These are phyloP conservation scores for Neofusicoccum parvum DNA, from an alignment of 2,329 filamentous ascomycete genomes.

Conservation along the genomic window DNA sequence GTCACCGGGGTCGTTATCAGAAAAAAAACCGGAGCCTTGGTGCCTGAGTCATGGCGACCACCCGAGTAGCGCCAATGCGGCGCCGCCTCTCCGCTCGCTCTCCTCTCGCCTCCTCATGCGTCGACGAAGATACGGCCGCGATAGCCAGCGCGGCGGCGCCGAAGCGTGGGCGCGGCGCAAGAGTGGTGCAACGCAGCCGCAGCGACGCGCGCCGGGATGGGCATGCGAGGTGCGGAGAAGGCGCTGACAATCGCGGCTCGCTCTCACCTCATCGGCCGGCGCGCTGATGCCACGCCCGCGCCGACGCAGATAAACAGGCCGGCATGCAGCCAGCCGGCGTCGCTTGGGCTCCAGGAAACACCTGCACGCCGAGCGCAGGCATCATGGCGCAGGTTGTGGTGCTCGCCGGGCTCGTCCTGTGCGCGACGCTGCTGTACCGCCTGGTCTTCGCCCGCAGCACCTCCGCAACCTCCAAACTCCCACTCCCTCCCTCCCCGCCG, in stretches of 20 bases:
- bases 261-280: neutral
- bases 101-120: neutral
- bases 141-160: neutral
- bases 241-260: neutral
- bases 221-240: neutral
- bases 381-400: neutral
- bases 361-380: neutral
- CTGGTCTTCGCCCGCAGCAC: neutral
- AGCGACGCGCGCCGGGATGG: neutral
- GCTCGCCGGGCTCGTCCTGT: neutral
- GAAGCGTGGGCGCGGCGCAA: too few species aligned
- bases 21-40: conserved; percentile 1
- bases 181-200: neutral
- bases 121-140: neutral
- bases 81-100: neutral
- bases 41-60: conserved; percentile 9
- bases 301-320: neutral
- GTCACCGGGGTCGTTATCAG: neutral
- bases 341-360: neutral
- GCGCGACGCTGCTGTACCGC: neutral
- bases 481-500: conserved; percentile 29
- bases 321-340: neutral
- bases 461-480: neutral
- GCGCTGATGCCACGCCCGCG: neutral
- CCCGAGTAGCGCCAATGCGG: neutral